Conservation (phyloP, 2,329 filamentous ascomycete genomes). For the Sclerotiophoma versabilis region DNA sequence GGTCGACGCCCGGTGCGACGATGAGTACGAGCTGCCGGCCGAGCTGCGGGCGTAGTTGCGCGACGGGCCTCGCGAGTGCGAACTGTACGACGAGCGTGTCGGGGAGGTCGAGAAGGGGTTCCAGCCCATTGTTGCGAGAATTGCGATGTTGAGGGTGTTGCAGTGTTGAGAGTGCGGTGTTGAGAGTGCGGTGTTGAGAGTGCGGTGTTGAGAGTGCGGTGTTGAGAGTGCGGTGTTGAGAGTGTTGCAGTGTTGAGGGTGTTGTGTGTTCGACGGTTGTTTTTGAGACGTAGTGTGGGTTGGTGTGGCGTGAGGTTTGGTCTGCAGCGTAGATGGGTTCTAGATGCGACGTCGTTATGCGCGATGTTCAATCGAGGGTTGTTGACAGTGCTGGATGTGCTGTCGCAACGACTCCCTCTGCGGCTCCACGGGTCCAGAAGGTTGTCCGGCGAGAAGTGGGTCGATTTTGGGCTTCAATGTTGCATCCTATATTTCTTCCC, state of each 20-base stretch:
- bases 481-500: conserved; percentile 1
- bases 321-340: neutral
- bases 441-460: conserved; percentile 20
- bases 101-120: conserved; percentile 41
- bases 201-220: too few species aligned
- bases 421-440: conserved; percentile 15
- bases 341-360: neutral
- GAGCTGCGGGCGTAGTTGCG: conserved; percentile 36
- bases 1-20: conserved; percentile 59
- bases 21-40: conserved; percentile 37
- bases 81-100: conserved; percentile 29
- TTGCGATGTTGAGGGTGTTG: conserved; percentile 4
- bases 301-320: neutral
- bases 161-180: too few species aligned
- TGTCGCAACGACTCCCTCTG: conserved; percentile 5
- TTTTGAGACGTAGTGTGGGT: conserved; percentile 10
- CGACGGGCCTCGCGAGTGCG: conserved; percentile 4
- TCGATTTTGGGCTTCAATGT: conserved; percentile 28
- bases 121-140: conserved; percentile 43
- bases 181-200: conserved; percentile 21
- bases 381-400: neutral
- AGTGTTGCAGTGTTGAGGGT: conserved; percentile 17
- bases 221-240: neutral
- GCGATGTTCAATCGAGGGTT: neutral
- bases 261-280: conserved; percentile 6